These are phyloP conservation scores for Abrus pulchellus DNA, from an alignment of 306 rosid genomes.

Conservation along the genomic window DNA sequence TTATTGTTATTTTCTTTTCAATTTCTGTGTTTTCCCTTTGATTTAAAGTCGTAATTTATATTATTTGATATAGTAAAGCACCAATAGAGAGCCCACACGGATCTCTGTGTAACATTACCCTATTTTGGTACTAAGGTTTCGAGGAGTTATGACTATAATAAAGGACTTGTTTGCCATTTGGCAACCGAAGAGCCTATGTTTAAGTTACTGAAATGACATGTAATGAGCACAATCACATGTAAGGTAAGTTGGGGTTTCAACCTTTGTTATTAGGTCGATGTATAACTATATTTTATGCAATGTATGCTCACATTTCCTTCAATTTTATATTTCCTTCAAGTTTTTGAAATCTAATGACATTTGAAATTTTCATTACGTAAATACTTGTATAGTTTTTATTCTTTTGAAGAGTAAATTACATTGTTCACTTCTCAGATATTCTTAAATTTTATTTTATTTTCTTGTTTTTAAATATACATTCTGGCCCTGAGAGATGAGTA, in stretches of 20 bases:
- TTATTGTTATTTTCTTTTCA: not conserved
- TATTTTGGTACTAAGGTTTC: constrained; percentile 41
- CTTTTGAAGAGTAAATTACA: not conserved
- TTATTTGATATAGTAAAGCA: constrained; percentile 20
- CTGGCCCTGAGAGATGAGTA: not conserved
- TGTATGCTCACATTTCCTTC: not conserved
- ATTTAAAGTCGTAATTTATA: constrained; percentile 12
- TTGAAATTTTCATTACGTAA: not conserved
- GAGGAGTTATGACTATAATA: constrained; percentile 40
- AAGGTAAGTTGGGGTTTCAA: constrained; percentile 15
- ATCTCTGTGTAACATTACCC: constrained; percentile 19
- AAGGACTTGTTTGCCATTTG: constrained; percentile 44
- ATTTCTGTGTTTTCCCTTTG: not conserved
- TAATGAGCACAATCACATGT: not conserved
- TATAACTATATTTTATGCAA: not conserved
- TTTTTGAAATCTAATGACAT: not conserved
- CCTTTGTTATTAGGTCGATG: not conserved
- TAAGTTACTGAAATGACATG: not conserved
- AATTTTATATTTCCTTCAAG: not conserved
- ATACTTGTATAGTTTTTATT: too few species aligned
- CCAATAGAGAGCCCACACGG: constrained; percentile 11
- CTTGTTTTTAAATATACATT: not conserved
- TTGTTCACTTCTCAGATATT: not conserved
- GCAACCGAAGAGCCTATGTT: constrained; percentile 42
- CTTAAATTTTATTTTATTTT: not conserved